Conservation (phyloP, 495 filamentous ascomycete genomes). For the Penicillium soppii region DNA sequence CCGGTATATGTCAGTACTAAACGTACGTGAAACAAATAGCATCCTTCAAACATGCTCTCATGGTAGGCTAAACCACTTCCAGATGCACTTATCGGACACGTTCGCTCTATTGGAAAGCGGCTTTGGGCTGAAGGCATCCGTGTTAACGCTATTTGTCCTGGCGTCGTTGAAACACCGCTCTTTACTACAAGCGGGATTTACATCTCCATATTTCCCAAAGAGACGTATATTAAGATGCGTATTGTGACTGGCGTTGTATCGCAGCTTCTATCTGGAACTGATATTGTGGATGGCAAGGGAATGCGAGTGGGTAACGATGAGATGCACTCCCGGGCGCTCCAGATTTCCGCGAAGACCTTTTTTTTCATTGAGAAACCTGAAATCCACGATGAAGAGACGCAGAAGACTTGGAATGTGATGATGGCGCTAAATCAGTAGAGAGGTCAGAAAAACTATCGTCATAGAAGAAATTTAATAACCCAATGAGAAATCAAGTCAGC, state of each 20-base stretch:
- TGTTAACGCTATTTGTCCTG: conserved; percentile 21
- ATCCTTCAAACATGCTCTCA: background rate
- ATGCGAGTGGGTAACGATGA: conserved; percentile 5
- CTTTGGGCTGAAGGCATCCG: conserved; percentile 18
- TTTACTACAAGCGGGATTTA: background rate
- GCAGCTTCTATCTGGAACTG: conserved; percentile 5
- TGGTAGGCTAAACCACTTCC: background rate
- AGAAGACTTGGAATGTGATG: conserved; percentile 2
- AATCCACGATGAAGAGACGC: background rate
- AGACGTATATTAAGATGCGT: conserved; percentile 9
- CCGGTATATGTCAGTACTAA: conserved; percentile 19
- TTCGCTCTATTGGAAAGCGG: conserved; percentile 11
- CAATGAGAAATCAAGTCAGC: no score
- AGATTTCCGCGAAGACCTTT: conserved; percentile 11
- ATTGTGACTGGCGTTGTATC: conserved; percentile 6
- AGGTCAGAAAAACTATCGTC: no score
- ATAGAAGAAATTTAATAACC: no score
- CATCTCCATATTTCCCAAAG: conserved; percentile 4
- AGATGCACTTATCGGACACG: conserved; percentile 20
- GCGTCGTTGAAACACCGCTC: conserved; percentile 14
- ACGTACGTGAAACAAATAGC: conserved; percentile 14
- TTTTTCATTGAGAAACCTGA: conserved; percentile 17
- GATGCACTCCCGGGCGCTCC: conserved; percentile 11
- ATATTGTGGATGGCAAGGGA: conserved; percentile 15
- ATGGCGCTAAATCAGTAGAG: background rate